Evolutionary conservation across 83 land plant genomes (phyloP), one percentile per base, ranked within the genome.

Genomic region (Picea mariana): DNA sequence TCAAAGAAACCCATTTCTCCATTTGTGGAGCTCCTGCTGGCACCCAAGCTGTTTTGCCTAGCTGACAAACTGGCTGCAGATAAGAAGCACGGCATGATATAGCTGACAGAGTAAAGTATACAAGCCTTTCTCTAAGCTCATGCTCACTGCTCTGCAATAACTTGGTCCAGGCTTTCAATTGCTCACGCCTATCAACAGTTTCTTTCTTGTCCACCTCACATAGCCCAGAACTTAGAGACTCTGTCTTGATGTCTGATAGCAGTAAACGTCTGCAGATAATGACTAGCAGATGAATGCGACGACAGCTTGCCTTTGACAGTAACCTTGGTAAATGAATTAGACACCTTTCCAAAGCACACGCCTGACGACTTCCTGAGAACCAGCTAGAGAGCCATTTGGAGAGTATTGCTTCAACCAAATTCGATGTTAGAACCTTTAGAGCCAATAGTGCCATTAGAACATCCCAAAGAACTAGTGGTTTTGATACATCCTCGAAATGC

Each of bases 401-500:
- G 0, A 87, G 67, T 64, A 89, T 42, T 62, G 59, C 47, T 40
- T 91, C 91, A 34, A 89, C 84, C 82, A 68, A 85, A 24, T 82
- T 67, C 9, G 87, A 81, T 66, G 81, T 38, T 59, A 62, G 67
- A 60, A 72, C 38, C 82, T 85, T 85, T 66, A 91, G 82, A 44
- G 86, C 87, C 77, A 71, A 62, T 31, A 91, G 77, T 68, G 86
- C 82, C 38, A 69, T 77, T 40, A 84, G 52, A 47, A 84, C 34
- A 78, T 91, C 93, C 91, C 91, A 91, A 69, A 91, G 83, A 62
- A 89, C 85, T 59, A 91, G 62, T 49, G 83, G 85, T 26, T 80
- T 89, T 80, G 79, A 79, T 9, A 31, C 12, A 78, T 87, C 20
- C 31, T 83, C 86, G 55, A 49, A 80, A 3, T 85, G 73, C 49